Evolutionary conservation across 2,329 filamentous ascomycete species (phyloP), one percentile per base, ranked within the genome.

Genomic region (Cladosporium sphaerospermum): DNA sequence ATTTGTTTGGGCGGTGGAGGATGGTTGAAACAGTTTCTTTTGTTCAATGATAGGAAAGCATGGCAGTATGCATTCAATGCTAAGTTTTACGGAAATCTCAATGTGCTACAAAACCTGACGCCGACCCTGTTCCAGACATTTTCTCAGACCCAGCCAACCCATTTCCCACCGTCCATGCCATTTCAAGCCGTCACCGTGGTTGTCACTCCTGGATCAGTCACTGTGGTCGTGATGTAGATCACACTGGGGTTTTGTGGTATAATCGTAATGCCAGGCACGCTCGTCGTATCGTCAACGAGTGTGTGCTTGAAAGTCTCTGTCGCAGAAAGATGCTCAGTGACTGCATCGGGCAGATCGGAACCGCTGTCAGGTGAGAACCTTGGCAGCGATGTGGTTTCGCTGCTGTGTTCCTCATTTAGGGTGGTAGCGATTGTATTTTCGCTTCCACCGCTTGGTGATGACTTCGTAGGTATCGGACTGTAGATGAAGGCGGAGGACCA

Each of bases 181-280:
- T 28, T 33, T 48, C 43, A 55, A 28, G 43, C 49, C 44, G 47
- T 56, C 28, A 53, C 49, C 10, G 56, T 55, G 16, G 51, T 56
- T 33, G 54, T 54, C n/a, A 43, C 54, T 9, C 37, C 45, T 9
- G 51, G 32, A 14, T 53, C 51, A 19, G 51, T 53, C 28, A 53
- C 51, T 16, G 50, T 53, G 19, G 42, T 44, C n/a, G 43, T 45
- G 44, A 53, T 47, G 19, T 47, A 53, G 10, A 53, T 47, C 28
- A 53, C 51, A 28, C 51, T 53, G 3, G 51, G 51, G 9, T 53
- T 47, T 23, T 41, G 43, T 9, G 51, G 51, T 13, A 53, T 28
- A 6, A 53, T 53, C 19, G 51, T 53, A 9, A 53, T 53, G 11
- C 51, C 51, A 7, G 51, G 51, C 6, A 53, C 9, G 13, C 19